These are phyloP conservation scores for Cyclostephanos invisitatus DNA, from an alignment of 108 stramenopile genomes.

Conservation along the genomic window DNA sequence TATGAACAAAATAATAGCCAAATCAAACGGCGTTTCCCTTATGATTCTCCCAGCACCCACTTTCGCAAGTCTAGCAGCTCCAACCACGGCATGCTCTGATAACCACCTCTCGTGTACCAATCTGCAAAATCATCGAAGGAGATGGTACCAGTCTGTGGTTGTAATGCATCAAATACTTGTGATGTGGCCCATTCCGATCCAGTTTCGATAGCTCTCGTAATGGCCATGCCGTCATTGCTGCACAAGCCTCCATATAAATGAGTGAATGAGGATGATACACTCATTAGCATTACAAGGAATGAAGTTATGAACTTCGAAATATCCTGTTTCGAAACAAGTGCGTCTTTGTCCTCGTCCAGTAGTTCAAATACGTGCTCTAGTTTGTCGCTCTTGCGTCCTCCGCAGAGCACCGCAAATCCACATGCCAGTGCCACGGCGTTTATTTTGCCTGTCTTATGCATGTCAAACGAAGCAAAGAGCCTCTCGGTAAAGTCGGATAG, in stretches of 20 bases:
- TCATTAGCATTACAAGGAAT: constrained; percentile 74
- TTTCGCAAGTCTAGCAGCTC: constrained; percentile 87
- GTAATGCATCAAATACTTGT: constrained; percentile 63
- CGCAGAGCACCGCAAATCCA: constrained; percentile 84
- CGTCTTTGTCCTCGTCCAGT: constrained; percentile 67
- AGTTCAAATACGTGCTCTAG: constrained; percentile 87
- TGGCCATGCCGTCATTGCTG: constrained; percentile 42
- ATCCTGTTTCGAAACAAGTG: constrained; percentile 63
- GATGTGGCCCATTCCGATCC: constrained; percentile 78
- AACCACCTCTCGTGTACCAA: constrained; percentile 89
- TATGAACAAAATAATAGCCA: neutral
- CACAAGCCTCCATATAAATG: constrained; percentile 51
- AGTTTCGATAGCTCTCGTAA: constrained; percentile 68
- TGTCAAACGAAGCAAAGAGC: constrained; percentile 84
- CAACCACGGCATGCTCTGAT: constrained; percentile 84
- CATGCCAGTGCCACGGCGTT: constrained; percentile 80
- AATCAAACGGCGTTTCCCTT: neutral
- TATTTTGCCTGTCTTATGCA: constrained; percentile 54
- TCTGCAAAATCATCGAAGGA: constrained; percentile 91
- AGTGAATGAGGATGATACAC: constrained; percentile 56
- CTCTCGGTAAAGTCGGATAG: constrained; percentile 65
- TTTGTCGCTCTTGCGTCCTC: constrained; percentile 91
- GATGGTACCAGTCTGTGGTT: constrained; percentile 40
- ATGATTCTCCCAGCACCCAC: constrained; percentile 60
- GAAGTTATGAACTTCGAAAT: constrained; percentile 72